These are phyloP conservation scores for Dryas alaskensis DNA, from an alignment of 306 rosid genomes.

Conservation along the genomic window DNA sequence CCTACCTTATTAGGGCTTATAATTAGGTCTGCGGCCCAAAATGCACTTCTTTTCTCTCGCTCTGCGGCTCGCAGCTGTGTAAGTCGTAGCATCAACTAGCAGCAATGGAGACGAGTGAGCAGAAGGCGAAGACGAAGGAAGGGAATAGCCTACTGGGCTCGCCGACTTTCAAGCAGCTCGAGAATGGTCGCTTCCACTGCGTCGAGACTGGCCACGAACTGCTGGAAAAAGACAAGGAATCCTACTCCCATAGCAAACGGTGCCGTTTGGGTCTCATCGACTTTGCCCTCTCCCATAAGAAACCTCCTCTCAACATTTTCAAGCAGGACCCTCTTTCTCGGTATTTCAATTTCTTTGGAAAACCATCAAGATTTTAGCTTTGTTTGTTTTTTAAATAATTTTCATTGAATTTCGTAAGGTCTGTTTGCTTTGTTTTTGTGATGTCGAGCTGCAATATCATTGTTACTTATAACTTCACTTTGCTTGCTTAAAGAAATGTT, in stretches of 20 bases:
- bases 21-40: slow-evolving; percentile 7
- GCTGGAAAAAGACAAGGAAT: slow-evolving; percentile 54
- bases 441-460: not conserved
- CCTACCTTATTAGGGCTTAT: not conserved
- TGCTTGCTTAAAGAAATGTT: not conserved
- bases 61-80: not conserved
- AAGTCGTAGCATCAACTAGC: not conserved
- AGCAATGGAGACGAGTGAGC: slow-evolving; percentile 45
- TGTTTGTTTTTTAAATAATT: not conserved
- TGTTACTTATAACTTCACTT: not conserved
- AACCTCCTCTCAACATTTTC: slow-evolving; percentile 81
- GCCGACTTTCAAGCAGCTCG: slow-evolving; percentile 71
- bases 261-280: slow-evolving; percentile 91
- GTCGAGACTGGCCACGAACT: slow-evolving; percentile 80
- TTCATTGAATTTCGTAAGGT: not conserved
- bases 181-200: slow-evolving; percentile 76
- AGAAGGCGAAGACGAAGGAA: slow-evolving; percentile 44
- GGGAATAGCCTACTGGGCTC: slow-evolving; percentile 62
- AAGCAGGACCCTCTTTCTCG: slow-evolving; percentile 75
- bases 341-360: slow-evolving; percentile 33
- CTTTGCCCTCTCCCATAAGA: slow-evolving; percentile 51
- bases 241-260: slow-evolving; percentile 70
- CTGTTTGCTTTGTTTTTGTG: not conserved
- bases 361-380: not conserved
- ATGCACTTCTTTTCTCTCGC: not conserved